These are phyloP conservation scores for Cryptococcus hybrid DNA, from an alignment of 1,284 basidiomycete genomes.

Conservation along the genomic window DNA sequence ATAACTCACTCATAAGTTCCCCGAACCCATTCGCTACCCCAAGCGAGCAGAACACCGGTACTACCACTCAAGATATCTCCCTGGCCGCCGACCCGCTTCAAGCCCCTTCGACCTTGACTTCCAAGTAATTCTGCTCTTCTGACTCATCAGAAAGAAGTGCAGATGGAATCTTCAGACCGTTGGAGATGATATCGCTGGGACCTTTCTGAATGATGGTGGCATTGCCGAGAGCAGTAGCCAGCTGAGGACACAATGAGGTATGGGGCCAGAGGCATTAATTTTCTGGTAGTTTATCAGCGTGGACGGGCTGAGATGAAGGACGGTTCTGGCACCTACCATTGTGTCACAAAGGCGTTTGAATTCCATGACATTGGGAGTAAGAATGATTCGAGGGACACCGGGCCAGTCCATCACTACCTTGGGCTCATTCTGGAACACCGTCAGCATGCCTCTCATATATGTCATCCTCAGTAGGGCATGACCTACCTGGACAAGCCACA, in stretches of 20 bases:
- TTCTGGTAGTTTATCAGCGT: constrained; percentile 47
- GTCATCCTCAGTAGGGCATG: background rate
- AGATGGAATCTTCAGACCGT: constrained; percentile 40
- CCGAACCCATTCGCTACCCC: constrained; percentile 87
- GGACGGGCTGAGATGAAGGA: background rate
- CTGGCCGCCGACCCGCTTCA: constrained; percentile 93
- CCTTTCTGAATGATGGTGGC: constrained; percentile 95
- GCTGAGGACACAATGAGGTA: constrained; percentile 57
- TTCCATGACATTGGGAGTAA: constrained; percentile 95
- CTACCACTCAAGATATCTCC: constrained; percentile 89
- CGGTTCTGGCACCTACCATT: constrained; percentile 55
- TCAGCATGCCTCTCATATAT: background rate
- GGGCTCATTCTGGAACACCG: constrained; percentile 60
- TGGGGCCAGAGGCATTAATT: constrained; percentile 45
- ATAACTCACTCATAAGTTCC: constrained; percentile 61
- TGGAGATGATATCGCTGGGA: constrained; percentile 56
- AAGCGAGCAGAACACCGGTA: constrained; percentile 85
- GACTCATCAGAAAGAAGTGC: constrained; percentile 14
- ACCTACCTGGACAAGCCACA: constrained; percentile 46
- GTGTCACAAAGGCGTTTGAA: constrained; percentile 80
- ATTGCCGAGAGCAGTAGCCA: constrained; percentile 75
- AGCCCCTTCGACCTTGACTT: constrained; percentile 72
- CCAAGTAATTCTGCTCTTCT: constrained; percentile 53
- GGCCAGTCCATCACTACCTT: constrained; percentile 65
- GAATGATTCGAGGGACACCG: constrained; percentile 44